Evolutionary conservation across 306 rosid species (phyloP), one percentile per base, ranked within the genome.

Genomic region (Psophocarpus tetragonolobus): DNA sequence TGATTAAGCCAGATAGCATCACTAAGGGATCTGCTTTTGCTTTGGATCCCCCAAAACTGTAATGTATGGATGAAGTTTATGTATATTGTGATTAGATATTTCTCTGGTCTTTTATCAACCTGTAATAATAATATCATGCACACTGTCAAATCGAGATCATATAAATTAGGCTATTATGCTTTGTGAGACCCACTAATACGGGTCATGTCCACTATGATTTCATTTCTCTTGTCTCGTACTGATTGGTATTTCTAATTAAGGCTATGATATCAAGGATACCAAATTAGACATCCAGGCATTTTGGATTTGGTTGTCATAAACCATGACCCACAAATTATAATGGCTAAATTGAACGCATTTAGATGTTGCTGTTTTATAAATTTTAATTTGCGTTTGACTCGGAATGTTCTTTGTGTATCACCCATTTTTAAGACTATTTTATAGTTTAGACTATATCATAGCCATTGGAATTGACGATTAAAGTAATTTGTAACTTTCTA

Each of bases 31-130:
- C 23, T 77, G 81, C 66, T 68, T 53, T 62, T 58, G 75, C 76
- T 70, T 74, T 74, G 68, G 73, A 79, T 69, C 76, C 80, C 70
- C 54, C 42, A 27, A 69, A 74, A 41, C 41, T 56, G 67, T 73
- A 74, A n/a, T 51, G 63, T 53, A 61, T 68, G 54, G 70, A 65
- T 68, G 70, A 20, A 77, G 84, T 68, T 33, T 50, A 67, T 82
- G 64, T 78, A 78, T 78, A 74, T 74, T 82, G 60, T 78, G 76
- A 64, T 78, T 68, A 47, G 58, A 66, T 66, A 66, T 73, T 18
- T 57, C 18, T 51, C 44, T 81, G 73, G 42, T 73, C 76, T 45
- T 76, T 10, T 6, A 33, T 80, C 48, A 75, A 83, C 54, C 41
- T 17, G 48, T 84, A 69, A 70, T 76, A 51, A 53, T 73, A 42